These are phyloP conservation scores for Trichoderma brevicompactum DNA, from an alignment of 2,329 filamentous ascomycete species.

Conservation along the genomic window DNA sequence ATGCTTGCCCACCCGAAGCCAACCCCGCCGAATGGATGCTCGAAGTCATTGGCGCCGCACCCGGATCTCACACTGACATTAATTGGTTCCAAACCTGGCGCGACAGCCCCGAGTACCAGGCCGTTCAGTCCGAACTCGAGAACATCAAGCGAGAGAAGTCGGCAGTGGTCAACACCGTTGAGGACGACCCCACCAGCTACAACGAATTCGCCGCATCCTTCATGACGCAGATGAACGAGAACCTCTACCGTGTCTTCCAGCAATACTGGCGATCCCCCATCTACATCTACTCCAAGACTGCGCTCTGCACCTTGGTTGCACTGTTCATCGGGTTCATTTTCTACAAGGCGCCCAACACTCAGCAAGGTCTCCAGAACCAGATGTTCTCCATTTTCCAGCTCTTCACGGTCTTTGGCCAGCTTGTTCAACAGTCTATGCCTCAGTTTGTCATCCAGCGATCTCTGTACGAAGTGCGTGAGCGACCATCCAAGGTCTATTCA, in stretches of 20 bases:
- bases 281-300: slow-evolving; percentile 84
- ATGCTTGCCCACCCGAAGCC: slow-evolving; percentile 65
- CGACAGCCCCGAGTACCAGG: slow-evolving; percentile 58
- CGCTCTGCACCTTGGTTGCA: slow-evolving; percentile 66
- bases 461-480: slow-evolving; percentile 83
- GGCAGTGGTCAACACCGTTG: slow-evolving; percentile 31
- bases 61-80: slow-evolving; percentile 64
- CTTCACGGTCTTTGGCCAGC: slow-evolving; percentile 77
- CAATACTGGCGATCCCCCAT: slow-evolving; percentile 91
- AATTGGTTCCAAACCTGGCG: slow-evolving; percentile 70
- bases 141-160: slow-evolving; percentile 57
- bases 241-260: slow-evolving; percentile 77
- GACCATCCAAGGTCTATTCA: slow-evolving; percentile 80
- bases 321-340: slow-evolving; percentile 86
- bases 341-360: slow-evolving; percentile 70
- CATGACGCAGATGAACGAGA: slow-evolving; percentile 66
- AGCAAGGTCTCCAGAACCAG: slow-evolving; percentile 82
- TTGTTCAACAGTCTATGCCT: slow-evolving; percentile 82
- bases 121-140: slow-evolving; percentile 61
- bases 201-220: slow-evolving; percentile 84
- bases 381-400: slow-evolving; percentile 88
- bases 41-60: slow-evolving; percentile 64
- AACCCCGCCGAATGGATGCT: slow-evolving; percentile 87
- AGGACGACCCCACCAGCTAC: slow-evolving; percentile 54
- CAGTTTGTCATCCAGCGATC: slow-evolving; percentile 82